phyloP scores from a whole-genome alignment of 805 yeast genomes.

The Hanseniaspora vineae region DNA sequence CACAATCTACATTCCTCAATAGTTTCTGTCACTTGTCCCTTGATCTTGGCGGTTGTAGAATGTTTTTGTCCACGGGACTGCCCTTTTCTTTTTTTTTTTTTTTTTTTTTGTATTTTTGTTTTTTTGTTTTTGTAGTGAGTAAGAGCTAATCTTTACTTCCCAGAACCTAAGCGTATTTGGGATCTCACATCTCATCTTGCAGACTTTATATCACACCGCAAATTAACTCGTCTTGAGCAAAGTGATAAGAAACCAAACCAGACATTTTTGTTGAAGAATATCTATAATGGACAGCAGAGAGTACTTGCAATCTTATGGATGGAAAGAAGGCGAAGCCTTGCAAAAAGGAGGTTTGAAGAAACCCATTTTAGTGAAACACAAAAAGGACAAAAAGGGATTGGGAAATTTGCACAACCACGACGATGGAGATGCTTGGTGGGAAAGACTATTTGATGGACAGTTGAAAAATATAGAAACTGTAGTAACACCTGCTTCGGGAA shows the following conservation, averaged over 20 bases:
- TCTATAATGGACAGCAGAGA: conserved; percentile 56
- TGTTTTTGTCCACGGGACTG: too few species aligned
- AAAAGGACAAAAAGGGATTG: conserved; percentile 80
- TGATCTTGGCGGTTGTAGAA: too few species aligned
- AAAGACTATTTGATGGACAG: conserved; percentile 85
- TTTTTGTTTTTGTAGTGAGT: neutral
- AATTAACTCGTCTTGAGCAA: too few species aligned
- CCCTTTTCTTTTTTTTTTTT: too few species aligned
- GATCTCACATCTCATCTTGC: too few species aligned
- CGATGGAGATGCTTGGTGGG: conserved; percentile 95
- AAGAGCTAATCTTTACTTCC: too few species aligned
- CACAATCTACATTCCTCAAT: too few species aligned
- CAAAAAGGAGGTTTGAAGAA: conserved; percentile 66
- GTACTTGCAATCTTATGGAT: conserved; percentile 70
- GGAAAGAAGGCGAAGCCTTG: conserved; percentile 86
- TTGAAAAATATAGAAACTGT: conserved; percentile 60
- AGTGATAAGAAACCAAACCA: too few species aligned
- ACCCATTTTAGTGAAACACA: conserved; percentile 83
- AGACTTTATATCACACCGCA: too few species aligned
- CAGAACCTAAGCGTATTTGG: too few species aligned
- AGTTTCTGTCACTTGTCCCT: too few species aligned
- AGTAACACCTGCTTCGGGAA: conserved; percentile 5
- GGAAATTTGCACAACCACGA: conserved; percentile 57
- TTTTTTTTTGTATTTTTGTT: neutral
- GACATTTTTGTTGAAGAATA: neutral